phyloP scores from a whole-genome alignment of 257 asterid species.

The Misopates orontium region DNA sequence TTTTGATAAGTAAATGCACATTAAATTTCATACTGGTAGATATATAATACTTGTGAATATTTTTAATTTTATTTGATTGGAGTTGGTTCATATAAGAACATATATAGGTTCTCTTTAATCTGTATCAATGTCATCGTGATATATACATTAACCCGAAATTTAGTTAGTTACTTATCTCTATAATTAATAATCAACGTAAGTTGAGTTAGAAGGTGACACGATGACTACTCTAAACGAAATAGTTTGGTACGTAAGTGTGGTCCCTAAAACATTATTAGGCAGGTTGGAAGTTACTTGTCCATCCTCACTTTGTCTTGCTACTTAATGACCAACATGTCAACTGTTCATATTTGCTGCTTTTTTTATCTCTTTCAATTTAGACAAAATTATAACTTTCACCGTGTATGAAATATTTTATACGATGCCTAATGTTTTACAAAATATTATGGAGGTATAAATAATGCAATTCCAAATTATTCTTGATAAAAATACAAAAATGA shows the following conservation, averaged over 20 bases:
- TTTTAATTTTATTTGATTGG: no score
- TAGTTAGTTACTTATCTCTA: not conserved
- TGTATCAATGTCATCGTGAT: no score
- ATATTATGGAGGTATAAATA: not conserved
- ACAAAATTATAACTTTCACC: not conserved
- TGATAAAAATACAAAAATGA: no score
- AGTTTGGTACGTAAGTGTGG: not conserved
- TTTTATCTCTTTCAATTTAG: not conserved
- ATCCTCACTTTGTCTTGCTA: conserved; percentile 5
- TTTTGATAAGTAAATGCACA: no score
- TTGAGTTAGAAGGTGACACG: not conserved
- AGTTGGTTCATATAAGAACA: not conserved
- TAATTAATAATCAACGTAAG: not conserved
- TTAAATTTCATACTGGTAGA: no score
- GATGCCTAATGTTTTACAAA: no score
- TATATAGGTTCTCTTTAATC: no score
- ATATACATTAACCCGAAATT: no score
- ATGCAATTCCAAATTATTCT: not conserved
- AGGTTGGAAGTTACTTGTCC: not conserved
- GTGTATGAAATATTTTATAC: no score
- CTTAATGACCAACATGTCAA: conserved; percentile 4
- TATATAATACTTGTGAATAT: no score
- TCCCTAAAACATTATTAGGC: not conserved
- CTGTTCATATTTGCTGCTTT: not conserved
- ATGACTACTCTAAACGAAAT: no score